Conservation (phyloP, 1,284 basidiomycete genomes). For the Trametes sp. region DNA sequence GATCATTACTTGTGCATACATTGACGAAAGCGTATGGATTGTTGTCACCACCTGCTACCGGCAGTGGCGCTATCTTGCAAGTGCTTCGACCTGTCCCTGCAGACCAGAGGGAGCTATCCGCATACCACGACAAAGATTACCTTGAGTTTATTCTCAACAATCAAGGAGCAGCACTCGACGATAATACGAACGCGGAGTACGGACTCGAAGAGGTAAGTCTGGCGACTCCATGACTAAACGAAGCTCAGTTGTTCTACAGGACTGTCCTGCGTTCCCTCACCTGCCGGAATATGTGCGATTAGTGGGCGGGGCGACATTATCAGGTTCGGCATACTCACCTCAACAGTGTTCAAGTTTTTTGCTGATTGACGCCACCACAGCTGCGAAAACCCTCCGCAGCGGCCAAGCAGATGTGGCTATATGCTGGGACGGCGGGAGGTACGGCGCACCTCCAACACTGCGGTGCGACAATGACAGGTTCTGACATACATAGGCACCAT, state of each 20-base stretch:
- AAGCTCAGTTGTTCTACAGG: slow-evolving; percentile 51
- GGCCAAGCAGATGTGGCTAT: slow-evolving; percentile 71
- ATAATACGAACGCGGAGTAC: slow-evolving; percentile 49
- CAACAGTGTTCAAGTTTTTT: no score
- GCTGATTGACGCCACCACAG: slow-evolving; percentile 45
- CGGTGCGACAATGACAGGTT: slow-evolving; percentile 24
- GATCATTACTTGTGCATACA: slow-evolving; percentile 84
- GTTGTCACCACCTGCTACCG: slow-evolving; percentile 44
- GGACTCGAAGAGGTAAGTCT: slow-evolving; percentile 71
- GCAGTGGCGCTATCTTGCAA: slow-evolving; percentile 44
- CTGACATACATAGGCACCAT: slow-evolving; percentile 64
- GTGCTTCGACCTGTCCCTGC: slow-evolving; percentile 62
- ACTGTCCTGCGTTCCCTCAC: slow-evolving; percentile 81
- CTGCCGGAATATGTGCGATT: slow-evolving; percentile 75
- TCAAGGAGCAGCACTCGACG: slow-evolving; percentile 34
- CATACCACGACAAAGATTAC: slow-evolving; percentile 66
- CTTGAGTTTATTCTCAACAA: slow-evolving; percentile 61
- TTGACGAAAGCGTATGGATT: slow-evolving; percentile 69
- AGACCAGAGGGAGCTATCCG: slow-evolving; percentile 56
- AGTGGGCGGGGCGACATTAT: slow-evolving; percentile 75
- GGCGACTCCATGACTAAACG: slow-evolving; percentile 4
- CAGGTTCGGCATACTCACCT: slow-evolving; percentile 35
- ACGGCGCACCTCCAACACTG: neutral
- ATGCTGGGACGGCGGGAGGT: slow-evolving; percentile 88
- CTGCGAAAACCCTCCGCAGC: slow-evolving; percentile 66